Conservation (phyloP, 1,284 basidiomycete species). For the Pseudozyma thailandica region DNA sequence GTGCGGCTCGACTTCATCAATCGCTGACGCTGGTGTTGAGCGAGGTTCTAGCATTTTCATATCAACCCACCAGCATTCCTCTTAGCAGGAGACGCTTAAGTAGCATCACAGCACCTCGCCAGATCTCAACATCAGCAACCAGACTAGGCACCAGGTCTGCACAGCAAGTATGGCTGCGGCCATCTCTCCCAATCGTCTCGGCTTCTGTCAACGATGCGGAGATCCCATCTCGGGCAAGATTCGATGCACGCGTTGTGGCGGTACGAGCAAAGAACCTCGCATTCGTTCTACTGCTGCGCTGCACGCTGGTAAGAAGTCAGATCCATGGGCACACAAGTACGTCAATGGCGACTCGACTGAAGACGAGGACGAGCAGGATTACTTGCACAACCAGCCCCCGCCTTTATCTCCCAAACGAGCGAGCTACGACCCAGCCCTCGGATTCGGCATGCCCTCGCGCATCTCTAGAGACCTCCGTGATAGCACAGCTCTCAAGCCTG, state of each 20-base stretch:
- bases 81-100: background rate
- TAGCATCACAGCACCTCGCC: too few species aligned
- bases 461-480: slow-evolving; percentile 47
- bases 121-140: too few species aligned
- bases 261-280: slow-evolving; percentile 25
- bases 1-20: background rate
- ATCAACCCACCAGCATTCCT: too few species aligned
- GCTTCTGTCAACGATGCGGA: slow-evolving; percentile 47
- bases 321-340: slow-evolving; percentile 40
- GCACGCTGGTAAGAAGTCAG: slow-evolving; percentile 14
- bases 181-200: slow-evolving; percentile 15
- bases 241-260: slow-evolving; percentile 34
- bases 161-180: background rate
- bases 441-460: slow-evolving; percentile 51
- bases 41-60: background rate
- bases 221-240: slow-evolving; percentile 40
- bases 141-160: too few species aligned
- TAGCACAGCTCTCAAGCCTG: background rate
- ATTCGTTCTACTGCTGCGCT: slow-evolving; percentile 7
- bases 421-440: slow-evolving; percentile 21
- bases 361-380: slow-evolving; percentile 2
- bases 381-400: slow-evolving; percentile 23
- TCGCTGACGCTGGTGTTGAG: background rate
- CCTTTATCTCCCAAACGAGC: slow-evolving; percentile 31
- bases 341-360: slow-evolving; percentile 7